Percentiles rank a stretch among this genome's conserved stretches.
Evolutionary conservation across 306 rosid genomes (phyloP).

Genomic region (Citrullus mucosospermus): DNA sequence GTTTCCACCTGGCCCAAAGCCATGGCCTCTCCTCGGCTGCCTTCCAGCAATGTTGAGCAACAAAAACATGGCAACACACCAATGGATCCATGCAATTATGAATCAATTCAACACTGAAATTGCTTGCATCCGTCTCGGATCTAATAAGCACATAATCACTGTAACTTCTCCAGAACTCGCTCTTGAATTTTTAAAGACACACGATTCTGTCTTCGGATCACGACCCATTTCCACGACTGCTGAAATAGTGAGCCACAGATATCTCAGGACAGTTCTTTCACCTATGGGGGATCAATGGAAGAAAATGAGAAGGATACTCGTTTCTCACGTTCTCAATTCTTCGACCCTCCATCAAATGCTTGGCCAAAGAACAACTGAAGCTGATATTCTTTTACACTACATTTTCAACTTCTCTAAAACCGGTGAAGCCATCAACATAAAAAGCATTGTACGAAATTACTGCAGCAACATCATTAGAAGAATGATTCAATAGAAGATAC

Average conservation of each 20-base stretch:
- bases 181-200: slow-evolving; percentile 23
- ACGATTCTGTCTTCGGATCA: slow-evolving; percentile 31
- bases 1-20: slow-evolving; percentile 11
- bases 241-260: not conserved
- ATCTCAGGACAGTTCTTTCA: not conserved
- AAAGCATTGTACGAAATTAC: slow-evolving; percentile 12
- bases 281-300: not conserved
- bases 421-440: slow-evolving; percentile 15
- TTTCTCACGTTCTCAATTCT: not conserved
- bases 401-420: not conserved
- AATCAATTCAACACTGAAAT: not conserved
- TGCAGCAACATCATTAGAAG: slow-evolving; percentile 18
- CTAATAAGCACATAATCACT: not conserved
- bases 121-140: not conserved
- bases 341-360: slow-evolving; percentile 16
- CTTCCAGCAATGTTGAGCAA: not conserved
- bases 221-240: slow-evolving; percentile 12
- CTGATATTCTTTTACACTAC: not conserved
- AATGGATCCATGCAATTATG: not conserved
- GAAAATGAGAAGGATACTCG: not conserved
- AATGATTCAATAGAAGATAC: slow-evolving; percentile 2
- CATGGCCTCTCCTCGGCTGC: slow-evolving; percentile 16
- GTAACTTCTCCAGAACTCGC: not conserved
- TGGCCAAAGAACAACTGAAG: slow-evolving; percentile 23
- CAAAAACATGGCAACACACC: not conserved